Percentiles rank a stretch among this genome's conserved stretches.
phyloP scores from a whole-genome alignment of 1,139 yeast species.

The Lodderomyces beijingensis region DNA sequence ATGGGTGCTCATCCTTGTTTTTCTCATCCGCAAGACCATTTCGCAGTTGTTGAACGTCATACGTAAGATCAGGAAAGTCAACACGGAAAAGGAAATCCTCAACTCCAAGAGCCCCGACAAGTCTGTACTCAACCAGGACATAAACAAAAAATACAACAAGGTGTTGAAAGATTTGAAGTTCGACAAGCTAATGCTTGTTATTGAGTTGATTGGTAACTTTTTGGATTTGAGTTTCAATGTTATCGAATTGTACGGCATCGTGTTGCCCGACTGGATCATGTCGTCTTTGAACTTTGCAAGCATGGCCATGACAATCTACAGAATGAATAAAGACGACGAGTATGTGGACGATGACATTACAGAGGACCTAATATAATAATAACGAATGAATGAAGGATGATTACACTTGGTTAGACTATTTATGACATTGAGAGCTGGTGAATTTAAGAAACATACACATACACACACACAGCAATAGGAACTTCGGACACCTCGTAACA shows the following conservation, averaged over 20 bases:
- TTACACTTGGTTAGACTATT: too few relatives aligned
- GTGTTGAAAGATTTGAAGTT: slow-evolving; percentile 41
- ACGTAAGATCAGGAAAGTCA: slow-evolving; percentile 36
- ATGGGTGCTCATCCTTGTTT: slow-evolving; percentile 42
- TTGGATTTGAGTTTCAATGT: slow-evolving; percentile 40
- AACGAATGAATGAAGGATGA: too few relatives aligned
- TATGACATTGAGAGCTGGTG: too few relatives aligned
- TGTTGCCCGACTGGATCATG: slow-evolving; percentile 45
- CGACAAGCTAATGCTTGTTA: slow-evolving; percentile 40
- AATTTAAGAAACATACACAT: too few relatives aligned
- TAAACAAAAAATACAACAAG: slow-evolving; percentile 36
- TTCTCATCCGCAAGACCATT: slow-evolving; percentile 40
- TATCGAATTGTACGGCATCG: slow-evolving; percentile 35
- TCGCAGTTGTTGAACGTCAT: slow-evolving; percentile 41
- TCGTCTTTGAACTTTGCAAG: slow-evolving; percentile 39
- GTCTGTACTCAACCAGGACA: slow-evolving; percentile 19
- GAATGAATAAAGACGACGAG: slow-evolving; percentile 51
- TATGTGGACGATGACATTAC: slow-evolving; percentile 45
- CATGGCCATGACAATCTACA: slow-evolving; percentile 47
- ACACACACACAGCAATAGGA: too few relatives aligned
- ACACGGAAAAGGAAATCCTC: slow-evolving; percentile 33
- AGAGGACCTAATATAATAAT: slow-evolving; percentile 38
- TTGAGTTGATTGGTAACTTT: slow-evolving; percentile 43
- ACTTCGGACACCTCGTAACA: too few relatives aligned
- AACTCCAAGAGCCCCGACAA: slow-evolving; percentile 18